A percentile compares a stretch with the other conserved stretches of the same genome.
These are phyloP conservation scores for Aspergillus olivimuriae DNA, from an alignment of 495 filamentous ascomycete species.

Conservation along the genomic window DNA sequence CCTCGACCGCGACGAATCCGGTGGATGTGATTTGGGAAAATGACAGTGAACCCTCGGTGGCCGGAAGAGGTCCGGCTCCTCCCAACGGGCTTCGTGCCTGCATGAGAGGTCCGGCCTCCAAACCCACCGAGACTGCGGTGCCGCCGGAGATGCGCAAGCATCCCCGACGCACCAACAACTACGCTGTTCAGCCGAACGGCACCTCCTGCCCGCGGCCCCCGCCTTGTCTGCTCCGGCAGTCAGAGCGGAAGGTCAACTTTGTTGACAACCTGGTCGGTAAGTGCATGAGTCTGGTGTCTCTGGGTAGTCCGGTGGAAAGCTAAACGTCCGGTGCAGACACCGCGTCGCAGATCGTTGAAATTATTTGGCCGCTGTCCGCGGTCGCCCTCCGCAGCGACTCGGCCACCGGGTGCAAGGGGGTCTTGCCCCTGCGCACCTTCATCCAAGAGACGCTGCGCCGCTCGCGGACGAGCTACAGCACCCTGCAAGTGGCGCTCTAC, in stretches of 20 bases:
- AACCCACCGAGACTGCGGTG: constrained; percentile 40
- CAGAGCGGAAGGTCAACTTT: constrained; percentile 89
- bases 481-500: constrained; percentile 92
- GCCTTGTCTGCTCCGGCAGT: constrained; percentile 79
- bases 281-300: too few relatives aligned
- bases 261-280: constrained; percentile 99
- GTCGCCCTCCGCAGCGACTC: constrained; percentile 42
- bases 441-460: constrained; percentile 95
- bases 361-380: constrained; percentile 78
- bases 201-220: constrained; percentile 58
- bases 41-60: constrained; percentile 29
- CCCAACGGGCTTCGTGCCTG: constrained; percentile 22
- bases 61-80: constrained; percentile 19
- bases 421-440: constrained; percentile 87
- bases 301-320: not conserved
- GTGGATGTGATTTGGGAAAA: constrained; percentile 46
- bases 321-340: constrained; percentile 55
- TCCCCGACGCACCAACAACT: constrained; percentile 64
- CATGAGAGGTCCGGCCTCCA: constrained; percentile 22
- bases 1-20: constrained; percentile 39
- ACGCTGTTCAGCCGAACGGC: constrained; percentile 26
- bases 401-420: constrained; percentile 49
- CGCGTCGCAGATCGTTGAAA: constrained; percentile 94
- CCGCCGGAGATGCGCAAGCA: constrained; percentile 69
- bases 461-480: constrained; percentile 94